Base-by-base conservation (phyloP, 805 yeast species). In the Wickerhamiella lipophila region DNA sequence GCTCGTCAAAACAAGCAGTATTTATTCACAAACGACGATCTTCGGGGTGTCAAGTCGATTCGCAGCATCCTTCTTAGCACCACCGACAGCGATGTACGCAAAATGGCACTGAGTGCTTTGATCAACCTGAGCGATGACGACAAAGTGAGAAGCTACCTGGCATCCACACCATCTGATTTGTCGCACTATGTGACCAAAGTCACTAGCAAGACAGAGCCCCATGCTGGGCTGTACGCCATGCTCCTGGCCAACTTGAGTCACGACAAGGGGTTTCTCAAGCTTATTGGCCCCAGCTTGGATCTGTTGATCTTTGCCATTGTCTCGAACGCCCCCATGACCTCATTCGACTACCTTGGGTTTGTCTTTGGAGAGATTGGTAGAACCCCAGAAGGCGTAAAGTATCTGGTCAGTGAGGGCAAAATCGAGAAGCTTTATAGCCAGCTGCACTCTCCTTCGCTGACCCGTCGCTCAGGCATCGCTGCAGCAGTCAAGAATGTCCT, bases 291-390 rank as follows among this genome's bases (percentile, higher is more conserved):
- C 83, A 36, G 65, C 83, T 49, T 71, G 86, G 52, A 74, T 89
- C 25, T 52, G 42, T 13, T 27, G 52, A 27, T 79, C 78, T 5
- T 71, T 86, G 65, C 95, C 84, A 58, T 87, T 86, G 61, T 45
- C 12, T 95, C 87, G 36, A 83, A 83, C 60, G 95, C 95, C 6
- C 71, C 74, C 42, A 87, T 82, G 58, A 92, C 94, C 2, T 74
- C 76, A 56, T 89, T 67, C 59, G 96, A 88, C 63, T 88, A 84
- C 62, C 69, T 92, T 54, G 75, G 95, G 1, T 86, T 80, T 62
- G 85, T 85, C 61, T 88, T 92, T 65, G 88, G 95, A 12, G 96
- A 89, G 61, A 69, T 86, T 42, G 85, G 96, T 1, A 75, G 96
- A 56, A 82, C 80, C 52, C 44, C 49, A 15, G 50, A 55, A 12